A percentile compares a stretch with the other conserved stretches of the same genome.
These are phyloP conservation scores for Graphiopsis chlorocephala DNA, from an alignment of 2,329 filamentous ascomycete genomes.

Conservation along the genomic window DNA sequence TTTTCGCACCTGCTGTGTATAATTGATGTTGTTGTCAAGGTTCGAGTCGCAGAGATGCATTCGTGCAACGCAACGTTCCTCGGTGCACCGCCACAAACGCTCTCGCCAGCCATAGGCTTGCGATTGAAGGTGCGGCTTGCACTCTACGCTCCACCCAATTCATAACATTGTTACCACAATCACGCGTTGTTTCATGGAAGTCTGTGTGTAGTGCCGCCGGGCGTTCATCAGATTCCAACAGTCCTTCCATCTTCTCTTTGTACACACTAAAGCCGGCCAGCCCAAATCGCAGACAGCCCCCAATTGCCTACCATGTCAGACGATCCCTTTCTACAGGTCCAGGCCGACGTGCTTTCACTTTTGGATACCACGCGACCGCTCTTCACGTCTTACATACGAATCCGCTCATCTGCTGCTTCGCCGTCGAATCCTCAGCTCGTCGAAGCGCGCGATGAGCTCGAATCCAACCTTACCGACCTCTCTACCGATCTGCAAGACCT, in stretches of 20 bases:
- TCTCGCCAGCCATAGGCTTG: background rate
- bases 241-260: background rate
- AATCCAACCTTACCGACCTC: conserved; percentile 69
- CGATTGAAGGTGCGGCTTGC: background rate
- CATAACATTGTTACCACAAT: background rate
- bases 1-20: background rate
- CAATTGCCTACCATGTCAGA: conserved; percentile 27
- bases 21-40: background rate
- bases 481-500: conserved; percentile 86
- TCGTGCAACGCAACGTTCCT: background rate
- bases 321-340: conserved; percentile 52
- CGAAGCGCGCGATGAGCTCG: conserved; percentile 70
- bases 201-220: background rate
- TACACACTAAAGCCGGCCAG: background rate
- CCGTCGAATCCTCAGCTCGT: conserved; percentile 67
- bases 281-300: background rate
- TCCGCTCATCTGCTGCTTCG: conserved; percentile 76
- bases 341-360: conserved; percentile 76
- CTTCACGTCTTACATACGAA: conserved; percentile 92
- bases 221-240: background rate
- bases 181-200: background rate
- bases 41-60: background rate
- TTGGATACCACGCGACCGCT: conserved; percentile 78
- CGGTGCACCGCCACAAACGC: conserved; percentile 6
- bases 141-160: background rate